These are phyloP conservation scores for Entomortierella parvispora DNA, from an alignment of 192 early-diverging fungal species.

Conservation along the genomic window DNA sequence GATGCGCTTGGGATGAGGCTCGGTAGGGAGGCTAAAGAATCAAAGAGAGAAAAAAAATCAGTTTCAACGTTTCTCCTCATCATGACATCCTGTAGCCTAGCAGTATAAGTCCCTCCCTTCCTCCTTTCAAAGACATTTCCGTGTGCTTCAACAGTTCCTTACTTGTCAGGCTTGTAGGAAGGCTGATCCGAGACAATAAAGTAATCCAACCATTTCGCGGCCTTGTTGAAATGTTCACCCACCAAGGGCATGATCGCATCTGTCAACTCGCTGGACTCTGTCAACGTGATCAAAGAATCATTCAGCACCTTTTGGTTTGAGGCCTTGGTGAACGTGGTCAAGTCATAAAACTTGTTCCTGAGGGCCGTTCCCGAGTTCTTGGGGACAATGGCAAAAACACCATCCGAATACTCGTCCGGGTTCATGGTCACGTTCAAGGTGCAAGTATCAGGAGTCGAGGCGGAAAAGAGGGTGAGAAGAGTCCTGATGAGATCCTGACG, in stretches of 20 bases:
- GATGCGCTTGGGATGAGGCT: slow-evolving; percentile 44
- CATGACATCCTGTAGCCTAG: no score
- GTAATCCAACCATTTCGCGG: slow-evolving; percentile 46
- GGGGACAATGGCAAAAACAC: slow-evolving; percentile 49
- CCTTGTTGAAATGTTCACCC: slow-evolving; percentile 26
- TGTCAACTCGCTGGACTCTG: slow-evolving; percentile 42
- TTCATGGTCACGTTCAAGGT: slow-evolving; percentile 51
- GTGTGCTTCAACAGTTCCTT: neutral
- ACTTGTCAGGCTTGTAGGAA: slow-evolving; percentile 29
- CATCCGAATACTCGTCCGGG: slow-evolving; percentile 41
- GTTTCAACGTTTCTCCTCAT: neutral
- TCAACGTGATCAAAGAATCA: slow-evolving; percentile 30
- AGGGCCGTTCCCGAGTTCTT: slow-evolving; percentile 28
- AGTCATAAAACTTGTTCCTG: slow-evolving; percentile 39
- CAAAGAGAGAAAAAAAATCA: neutral
- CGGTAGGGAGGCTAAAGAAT: slow-evolving; percentile 18
- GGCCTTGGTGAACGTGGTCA: slow-evolving; percentile 41
- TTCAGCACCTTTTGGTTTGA: slow-evolving; percentile 37
- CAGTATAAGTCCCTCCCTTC: no score
- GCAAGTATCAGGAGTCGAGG: slow-evolving; percentile 30
- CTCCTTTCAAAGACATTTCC: neutral
- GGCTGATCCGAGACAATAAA: slow-evolving; percentile 53
- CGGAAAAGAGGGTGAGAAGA: slow-evolving; percentile 21
- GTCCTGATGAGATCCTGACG: slow-evolving; percentile 50
- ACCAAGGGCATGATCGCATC: slow-evolving; percentile 46